These are phyloP conservation scores for Alternaria conjuncta DNA, from an alignment of 2,329 filamentous ascomycete genomes.

Conservation along the genomic window DNA sequence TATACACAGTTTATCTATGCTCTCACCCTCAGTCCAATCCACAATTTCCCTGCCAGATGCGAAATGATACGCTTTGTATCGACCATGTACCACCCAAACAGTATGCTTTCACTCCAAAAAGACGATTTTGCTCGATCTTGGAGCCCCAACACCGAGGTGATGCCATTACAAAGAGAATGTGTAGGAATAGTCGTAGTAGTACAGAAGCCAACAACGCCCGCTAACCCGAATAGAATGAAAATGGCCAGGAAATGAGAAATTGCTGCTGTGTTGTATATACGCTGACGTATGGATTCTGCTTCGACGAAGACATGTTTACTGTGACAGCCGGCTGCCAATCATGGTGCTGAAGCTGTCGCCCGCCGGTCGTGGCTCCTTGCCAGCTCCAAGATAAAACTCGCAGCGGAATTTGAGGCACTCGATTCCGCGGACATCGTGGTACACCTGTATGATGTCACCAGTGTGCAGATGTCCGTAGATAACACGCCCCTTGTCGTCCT, in stretches of 20 bases:
- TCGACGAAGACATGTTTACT: neutral
- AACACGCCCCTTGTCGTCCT: conserved; percentile 57
- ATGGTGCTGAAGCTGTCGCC: conserved; percentile 35
- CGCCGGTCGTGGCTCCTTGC: conserved; percentile 33
- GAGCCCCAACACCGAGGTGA: neutral
- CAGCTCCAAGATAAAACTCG: conserved; percentile 52
- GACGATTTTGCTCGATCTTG: neutral
- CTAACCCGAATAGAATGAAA: neutral
- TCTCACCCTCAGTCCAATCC: neutral
- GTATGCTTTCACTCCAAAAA: neutral
- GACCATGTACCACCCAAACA: neutral
- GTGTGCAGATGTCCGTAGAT: conserved; percentile 73
- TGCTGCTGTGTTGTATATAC: neutral
- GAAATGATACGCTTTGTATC: neutral
- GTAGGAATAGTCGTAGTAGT: neutral
- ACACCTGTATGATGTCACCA: conserved; percentile 79
- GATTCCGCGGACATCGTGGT: conserved; percentile 55
- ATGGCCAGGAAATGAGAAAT: neutral
- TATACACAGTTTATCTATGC: neutral
- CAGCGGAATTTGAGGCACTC: conserved; percentile 51
- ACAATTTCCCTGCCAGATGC: neutral
- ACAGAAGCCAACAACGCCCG: neutral
- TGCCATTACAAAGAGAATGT: neutral
- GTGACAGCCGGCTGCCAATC: conserved; percentile 19
- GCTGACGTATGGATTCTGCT: neutral